These are phyloP conservation scores for Maudiozyma turicensis DNA, from an alignment of 805 yeast species.

Conservation along the genomic window DNA sequence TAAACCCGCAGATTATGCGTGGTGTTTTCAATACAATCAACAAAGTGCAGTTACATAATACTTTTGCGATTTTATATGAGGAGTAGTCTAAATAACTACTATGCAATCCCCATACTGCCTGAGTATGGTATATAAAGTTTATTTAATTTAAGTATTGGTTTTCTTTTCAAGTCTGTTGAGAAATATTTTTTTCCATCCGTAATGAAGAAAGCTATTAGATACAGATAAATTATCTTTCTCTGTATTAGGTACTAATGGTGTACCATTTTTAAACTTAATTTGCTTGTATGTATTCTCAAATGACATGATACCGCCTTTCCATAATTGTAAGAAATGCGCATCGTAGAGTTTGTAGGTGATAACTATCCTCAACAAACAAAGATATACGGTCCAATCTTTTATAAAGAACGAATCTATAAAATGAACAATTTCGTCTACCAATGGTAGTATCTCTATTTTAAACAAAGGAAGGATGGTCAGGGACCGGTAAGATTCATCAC, in stretches of 20 bases:
- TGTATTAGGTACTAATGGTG: slow-evolving; percentile 8
- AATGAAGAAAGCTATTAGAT: background rate
- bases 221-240: slow-evolving; percentile 3
- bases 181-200: slow-evolving; percentile 1
- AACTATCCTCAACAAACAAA: slow-evolving; percentile 11
- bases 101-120: background rate
- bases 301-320: slow-evolving; percentile 8
- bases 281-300: slow-evolving; percentile 9
- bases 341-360: background rate
- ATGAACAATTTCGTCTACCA: slow-evolving; percentile 2
- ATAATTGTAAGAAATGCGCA: slow-evolving; percentile 1
- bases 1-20: too few relatives aligned
- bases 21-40: too few relatives aligned
- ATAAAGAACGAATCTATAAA: slow-evolving; percentile 12
- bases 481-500: too few relatives aligned
- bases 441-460: background rate
- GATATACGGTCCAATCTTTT: slow-evolving; percentile 22
- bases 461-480: too few relatives aligned
- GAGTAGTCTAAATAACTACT: too few relatives aligned
- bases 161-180: background rate
- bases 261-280: slow-evolving; percentile 4
- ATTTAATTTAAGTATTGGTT: background rate
- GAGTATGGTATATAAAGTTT: background rate
- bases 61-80: too few relatives aligned
- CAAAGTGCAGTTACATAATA: too few relatives aligned